Evolutionary conservation across 2,329 filamentous ascomycete species (phyloP).

Genomic region (Aspergillus sp.): DNA sequence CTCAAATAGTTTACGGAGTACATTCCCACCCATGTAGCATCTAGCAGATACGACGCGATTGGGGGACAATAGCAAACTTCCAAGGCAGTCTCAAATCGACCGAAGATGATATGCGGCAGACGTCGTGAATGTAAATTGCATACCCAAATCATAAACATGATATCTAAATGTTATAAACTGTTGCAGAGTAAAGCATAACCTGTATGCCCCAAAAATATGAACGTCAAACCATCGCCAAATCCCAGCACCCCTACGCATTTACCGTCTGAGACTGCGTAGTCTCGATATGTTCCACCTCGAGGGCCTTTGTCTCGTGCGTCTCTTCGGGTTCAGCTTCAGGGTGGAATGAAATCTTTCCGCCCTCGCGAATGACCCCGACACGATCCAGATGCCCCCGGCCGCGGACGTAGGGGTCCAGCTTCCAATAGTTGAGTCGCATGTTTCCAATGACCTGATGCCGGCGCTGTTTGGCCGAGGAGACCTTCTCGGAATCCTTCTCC

Average conservation of each 20-base stretch:
- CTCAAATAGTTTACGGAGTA: too few species aligned
- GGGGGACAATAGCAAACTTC: too few species aligned
- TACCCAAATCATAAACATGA: too few species aligned
- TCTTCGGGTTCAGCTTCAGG: slow-evolving; percentile 25
- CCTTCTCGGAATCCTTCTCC: slow-evolving; percentile 41
- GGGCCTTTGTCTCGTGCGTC: slow-evolving; percentile 5
- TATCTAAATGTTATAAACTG: too few species aligned
- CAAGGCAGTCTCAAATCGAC: too few species aligned
- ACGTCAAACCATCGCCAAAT: not conserved
- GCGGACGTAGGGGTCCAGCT: slow-evolving; percentile 78
- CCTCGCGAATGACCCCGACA: slow-evolving; percentile 64
- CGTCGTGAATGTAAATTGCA: too few species aligned
- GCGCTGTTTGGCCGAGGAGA: slow-evolving; percentile 51
- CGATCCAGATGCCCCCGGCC: slow-evolving; percentile 80
- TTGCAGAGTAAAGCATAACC: not conserved
- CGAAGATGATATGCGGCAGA: too few species aligned
- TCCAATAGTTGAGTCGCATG: slow-evolving; percentile 78
- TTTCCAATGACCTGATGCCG: slow-evolving; percentile 61
- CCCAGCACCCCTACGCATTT: not conserved
- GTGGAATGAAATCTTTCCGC: slow-evolving; percentile 70
- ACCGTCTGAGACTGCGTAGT: slow-evolving; percentile 10
- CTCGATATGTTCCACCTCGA: slow-evolving; percentile 19
- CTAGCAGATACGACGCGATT: too few species aligned
- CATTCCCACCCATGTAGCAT: too few species aligned
- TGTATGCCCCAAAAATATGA: not conserved